Conservation (phyloP, 192 early-diverging fungal genomes). For the Obelidium mucronatum region DNA sequence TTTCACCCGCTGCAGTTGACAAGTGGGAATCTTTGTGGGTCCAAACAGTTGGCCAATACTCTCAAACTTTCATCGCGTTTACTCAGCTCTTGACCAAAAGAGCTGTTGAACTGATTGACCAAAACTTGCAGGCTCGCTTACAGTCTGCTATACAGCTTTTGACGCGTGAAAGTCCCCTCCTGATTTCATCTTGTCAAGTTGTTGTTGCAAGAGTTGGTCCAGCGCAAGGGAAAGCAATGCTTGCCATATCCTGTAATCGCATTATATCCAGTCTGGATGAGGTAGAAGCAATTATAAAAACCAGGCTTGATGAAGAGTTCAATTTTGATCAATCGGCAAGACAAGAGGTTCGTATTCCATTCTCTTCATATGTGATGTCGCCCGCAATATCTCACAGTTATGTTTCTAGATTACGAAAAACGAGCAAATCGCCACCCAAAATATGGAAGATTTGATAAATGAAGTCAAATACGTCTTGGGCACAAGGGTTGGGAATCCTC, state of each 20-base stretch:
- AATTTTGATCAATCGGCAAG: conserved; percentile 18
- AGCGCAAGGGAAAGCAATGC: conserved; percentile 8
- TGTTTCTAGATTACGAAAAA: neutral
- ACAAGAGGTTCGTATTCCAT: conserved; percentile 17
- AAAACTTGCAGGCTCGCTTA: conserved; percentile 42
- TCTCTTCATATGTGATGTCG: too few relatives aligned
- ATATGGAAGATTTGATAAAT: conserved; percentile 6
- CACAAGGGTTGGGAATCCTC: conserved; percentile 8
- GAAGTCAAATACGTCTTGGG: neutral
- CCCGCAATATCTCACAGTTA: neutral
- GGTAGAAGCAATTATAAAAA: conserved; percentile 49
- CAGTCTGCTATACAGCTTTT: conserved; percentile 37
- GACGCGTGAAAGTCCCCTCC: conserved; percentile 44
- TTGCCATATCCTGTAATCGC: conserved; percentile 20
- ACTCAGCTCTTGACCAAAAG: conserved; percentile 50
- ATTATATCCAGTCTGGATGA: conserved; percentile 34
- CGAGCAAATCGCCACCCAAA: neutral
- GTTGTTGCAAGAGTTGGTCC: conserved; percentile 22
- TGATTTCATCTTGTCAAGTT: conserved; percentile 46
- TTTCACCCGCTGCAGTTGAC: neutral
- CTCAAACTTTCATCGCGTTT: conserved; percentile 45
- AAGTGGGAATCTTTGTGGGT: conserved; percentile 10
- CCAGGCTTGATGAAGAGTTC: conserved; percentile 44
- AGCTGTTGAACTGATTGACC: conserved; percentile 43
- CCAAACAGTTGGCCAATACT: neutral